Percentiles rank a stretch among this genome's conserved stretches.
phyloP scores from a whole-genome alignment of 2,329 filamentous ascomycete species.

The Penicillium sp. region DNA sequence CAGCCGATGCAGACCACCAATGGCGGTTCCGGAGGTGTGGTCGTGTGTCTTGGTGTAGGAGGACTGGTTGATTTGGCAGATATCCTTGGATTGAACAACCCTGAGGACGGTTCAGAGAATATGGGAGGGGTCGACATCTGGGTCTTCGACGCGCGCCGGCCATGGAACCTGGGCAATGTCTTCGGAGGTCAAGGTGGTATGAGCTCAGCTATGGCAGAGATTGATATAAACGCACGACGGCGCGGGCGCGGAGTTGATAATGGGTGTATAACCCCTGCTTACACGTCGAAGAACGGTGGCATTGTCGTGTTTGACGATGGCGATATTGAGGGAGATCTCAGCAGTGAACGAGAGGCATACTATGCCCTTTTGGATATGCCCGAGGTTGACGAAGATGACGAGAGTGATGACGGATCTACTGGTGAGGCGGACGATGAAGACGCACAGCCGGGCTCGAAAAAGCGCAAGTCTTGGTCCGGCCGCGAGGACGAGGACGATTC shows the following conservation, averaged over 20 bases:
- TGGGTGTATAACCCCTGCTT: conserved; percentile 70
- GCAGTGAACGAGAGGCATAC: conserved; percentile 75
- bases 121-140: conserved; percentile 90
- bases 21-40: conserved; percentile 83
- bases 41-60: conserved; percentile 89
- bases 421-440: conserved; percentile 57
- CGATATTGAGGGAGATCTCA: conserved; percentile 83
- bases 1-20: conserved; percentile 81
- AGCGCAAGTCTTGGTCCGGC: conserved; percentile 78
- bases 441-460: conserved; percentile 52
- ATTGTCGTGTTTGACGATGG: conserved; percentile 95
- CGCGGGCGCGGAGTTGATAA: conserved; percentile 67
- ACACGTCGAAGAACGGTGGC: conserved; percentile 77
- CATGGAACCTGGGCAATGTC: conserved; percentile 93
- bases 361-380: conserved; percentile 88
- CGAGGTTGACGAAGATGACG: conserved; percentile 73
- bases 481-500: conserved; percentile 65
- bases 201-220: conserved; percentile 52
- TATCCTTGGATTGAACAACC: conserved; percentile 73
- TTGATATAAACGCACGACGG: conserved; percentile 43
- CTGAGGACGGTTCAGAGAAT: conserved; percentile 60
- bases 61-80: conserved; percentile 85
- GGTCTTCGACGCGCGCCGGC: conserved; percentile 86
- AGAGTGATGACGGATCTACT: conserved; percentile 59
- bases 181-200: conserved; percentile 70